Conservation (phyloP, 2,329 filamentous ascomycete species). For the Hypoxylon sp. region DNA sequence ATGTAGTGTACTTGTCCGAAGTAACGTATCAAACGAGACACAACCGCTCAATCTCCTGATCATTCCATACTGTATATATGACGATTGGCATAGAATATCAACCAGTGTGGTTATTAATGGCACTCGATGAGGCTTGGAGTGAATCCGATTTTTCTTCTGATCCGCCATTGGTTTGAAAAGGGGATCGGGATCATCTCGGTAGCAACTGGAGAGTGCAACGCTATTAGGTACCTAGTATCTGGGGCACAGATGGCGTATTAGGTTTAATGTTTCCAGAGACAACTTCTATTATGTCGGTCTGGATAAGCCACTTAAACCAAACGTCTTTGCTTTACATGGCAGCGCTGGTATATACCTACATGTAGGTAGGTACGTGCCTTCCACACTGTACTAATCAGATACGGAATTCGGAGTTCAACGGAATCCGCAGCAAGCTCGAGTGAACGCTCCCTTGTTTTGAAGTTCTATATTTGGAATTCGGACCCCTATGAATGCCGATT, state of each 20-base stretch:
- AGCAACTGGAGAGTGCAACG: slow-evolving; percentile 25
- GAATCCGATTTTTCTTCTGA: slow-evolving; percentile 24
- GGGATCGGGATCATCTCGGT: slow-evolving; percentile 37
- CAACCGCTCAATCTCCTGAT: slow-evolving; percentile 8
- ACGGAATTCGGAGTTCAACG: slow-evolving; percentile 8
- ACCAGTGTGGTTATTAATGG: slow-evolving; percentile 7
- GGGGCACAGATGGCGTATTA: slow-evolving; percentile 33
- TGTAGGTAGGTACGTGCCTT: background rate
- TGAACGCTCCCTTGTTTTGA: background rate
- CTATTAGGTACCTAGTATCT: slow-evolving; percentile 22
- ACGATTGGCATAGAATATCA: slow-evolving; percentile 31
- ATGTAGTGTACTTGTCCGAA: slow-evolving; percentile 2
- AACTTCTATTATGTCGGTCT: slow-evolving; percentile 8
- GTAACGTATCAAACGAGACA: slow-evolving; percentile 15
- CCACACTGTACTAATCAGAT: slow-evolving; percentile 8
- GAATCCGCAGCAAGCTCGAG: background rate
- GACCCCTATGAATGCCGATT: background rate
- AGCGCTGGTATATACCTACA: too few relatives aligned
- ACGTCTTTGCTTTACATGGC: slow-evolving; percentile 3
- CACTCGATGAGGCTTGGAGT: slow-evolving; percentile 15
- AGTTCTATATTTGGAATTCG: slow-evolving; percentile 24
- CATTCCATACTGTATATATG: slow-evolving; percentile 1
- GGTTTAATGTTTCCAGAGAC: slow-evolving; percentile 22
- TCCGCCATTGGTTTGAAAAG: slow-evolving; percentile 8
- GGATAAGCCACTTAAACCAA: slow-evolving; percentile 19